Conservation (phyloP, 495 filamentous ascomycete genomes). For the Schizothecium vesticola region DNA sequence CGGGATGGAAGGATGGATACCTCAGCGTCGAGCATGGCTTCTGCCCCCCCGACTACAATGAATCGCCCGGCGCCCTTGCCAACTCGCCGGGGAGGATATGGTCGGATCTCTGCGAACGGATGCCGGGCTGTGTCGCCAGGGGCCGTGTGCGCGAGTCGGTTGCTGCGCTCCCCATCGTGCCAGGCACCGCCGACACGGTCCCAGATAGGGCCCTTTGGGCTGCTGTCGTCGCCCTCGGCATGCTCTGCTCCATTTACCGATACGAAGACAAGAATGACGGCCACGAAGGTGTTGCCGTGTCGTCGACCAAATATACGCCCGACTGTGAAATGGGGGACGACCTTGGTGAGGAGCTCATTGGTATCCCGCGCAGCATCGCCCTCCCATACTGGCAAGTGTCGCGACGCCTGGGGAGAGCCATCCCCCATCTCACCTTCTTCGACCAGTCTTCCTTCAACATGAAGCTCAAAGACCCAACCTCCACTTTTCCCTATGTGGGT, state of each 20-base stretch:
- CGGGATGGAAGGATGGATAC: slow-evolving; percentile 51
- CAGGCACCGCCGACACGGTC: slow-evolving; percentile 43
- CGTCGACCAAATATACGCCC: slow-evolving; percentile 28
- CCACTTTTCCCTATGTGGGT: slow-evolving; percentile 42
- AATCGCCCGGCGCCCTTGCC: slow-evolving; percentile 42
- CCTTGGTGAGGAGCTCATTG: slow-evolving; percentile 43
- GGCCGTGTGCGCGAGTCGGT: slow-evolving; percentile 46
- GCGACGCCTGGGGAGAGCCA: slow-evolving; percentile 40
- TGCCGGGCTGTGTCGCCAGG: slow-evolving; percentile 47
- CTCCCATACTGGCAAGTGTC: slow-evolving; percentile 45
- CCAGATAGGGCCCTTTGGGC: slow-evolving; percentile 50
- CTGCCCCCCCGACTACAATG: slow-evolving; percentile 45
- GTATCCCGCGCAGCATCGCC: slow-evolving; percentile 43
- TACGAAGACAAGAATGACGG: slow-evolving; percentile 50
- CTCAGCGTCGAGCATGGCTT: slow-evolving; percentile 47
- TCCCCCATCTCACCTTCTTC: slow-evolving; percentile 47
- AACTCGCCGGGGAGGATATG: slow-evolving; percentile 47
- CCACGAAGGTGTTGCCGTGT: slow-evolving; percentile 42
- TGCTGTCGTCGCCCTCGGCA: slow-evolving; percentile 45
- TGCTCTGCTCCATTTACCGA: slow-evolving; percentile 47
- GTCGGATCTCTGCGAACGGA: slow-evolving; percentile 49
- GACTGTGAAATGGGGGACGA: slow-evolving; percentile 45
- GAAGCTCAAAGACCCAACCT: slow-evolving; percentile 43
- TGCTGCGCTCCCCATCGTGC: slow-evolving; percentile 42
- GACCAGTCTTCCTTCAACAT: slow-evolving; percentile 49